phyloP scores from a whole-genome alignment of 129 eudicot genomes.

The Smallanthus sonchifolius region DNA sequence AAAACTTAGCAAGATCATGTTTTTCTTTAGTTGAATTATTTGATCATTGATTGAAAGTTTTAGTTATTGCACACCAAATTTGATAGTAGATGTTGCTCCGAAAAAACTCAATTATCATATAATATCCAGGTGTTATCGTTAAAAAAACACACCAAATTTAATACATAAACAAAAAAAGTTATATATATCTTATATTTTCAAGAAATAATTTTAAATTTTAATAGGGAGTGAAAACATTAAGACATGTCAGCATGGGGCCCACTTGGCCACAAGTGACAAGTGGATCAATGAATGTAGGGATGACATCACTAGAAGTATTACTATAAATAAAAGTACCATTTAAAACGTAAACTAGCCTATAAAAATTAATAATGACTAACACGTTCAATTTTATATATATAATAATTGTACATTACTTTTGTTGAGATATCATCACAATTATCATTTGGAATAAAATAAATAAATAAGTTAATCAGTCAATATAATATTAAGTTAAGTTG shows the following conservation, averaged over 20 bases:
- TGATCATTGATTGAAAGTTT: not conserved
- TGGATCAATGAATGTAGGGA: slow-evolving; percentile 11
- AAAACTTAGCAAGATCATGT: not conserved
- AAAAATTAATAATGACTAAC: not conserved
- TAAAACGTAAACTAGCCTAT: not conserved
- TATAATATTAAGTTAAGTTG: not conserved
- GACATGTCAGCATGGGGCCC: slow-evolving; percentile 6
- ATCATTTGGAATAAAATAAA: too few relatives aligned
- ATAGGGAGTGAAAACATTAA: not conserved
- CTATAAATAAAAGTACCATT: not conserved
- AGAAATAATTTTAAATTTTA: not conserved
- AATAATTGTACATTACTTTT: too few relatives aligned
- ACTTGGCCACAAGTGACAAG: not conserved
- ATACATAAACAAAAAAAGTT: not conserved
- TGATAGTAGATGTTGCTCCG: too few relatives aligned
- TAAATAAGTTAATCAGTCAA: not conserved
- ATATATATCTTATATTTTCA: not conserved
- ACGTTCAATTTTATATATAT: too few relatives aligned
- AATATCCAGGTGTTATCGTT: too few relatives aligned
- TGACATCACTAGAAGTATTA: not conserved
- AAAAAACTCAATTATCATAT: too few relatives aligned
- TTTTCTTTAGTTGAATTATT: not conserved
- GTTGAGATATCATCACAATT: not conserved
- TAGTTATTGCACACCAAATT: not conserved
- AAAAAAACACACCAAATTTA: not conserved